Evolutionary conservation across 2,329 filamentous ascomycete genomes (phyloP).

Genomic region (Aspergillus sp.): DNA sequence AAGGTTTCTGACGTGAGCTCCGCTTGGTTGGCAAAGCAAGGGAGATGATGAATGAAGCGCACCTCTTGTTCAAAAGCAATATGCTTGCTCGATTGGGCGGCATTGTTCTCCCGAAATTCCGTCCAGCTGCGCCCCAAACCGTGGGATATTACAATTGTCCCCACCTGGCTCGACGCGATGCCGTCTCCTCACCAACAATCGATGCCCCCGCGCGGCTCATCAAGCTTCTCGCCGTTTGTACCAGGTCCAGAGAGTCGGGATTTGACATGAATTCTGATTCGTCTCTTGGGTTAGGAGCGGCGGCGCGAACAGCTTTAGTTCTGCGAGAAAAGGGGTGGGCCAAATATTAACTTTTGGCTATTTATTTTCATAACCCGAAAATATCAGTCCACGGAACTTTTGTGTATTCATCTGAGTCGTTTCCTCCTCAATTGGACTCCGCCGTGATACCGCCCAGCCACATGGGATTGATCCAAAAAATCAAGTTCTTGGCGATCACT

Average conservation of each 20-base stretch:
- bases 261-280: not conserved
- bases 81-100: constrained; percentile 3
- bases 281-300: not conserved
- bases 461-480: not conserved
- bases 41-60: not conserved
- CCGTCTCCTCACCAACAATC: not conserved
- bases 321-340: not conserved
- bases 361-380: not conserved
- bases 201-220: not conserved
- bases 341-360: not conserved
- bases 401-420: too few relatives aligned
- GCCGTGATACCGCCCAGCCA: not conserved
- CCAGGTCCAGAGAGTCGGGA: constrained; percentile 18
- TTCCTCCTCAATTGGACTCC: not conserved
- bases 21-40: not conserved
- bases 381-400: not conserved
- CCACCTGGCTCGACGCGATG: too few relatives aligned
- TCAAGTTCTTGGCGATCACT: not conserved
- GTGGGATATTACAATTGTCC: not conserved
- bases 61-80: constrained; percentile 11
- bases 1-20: not conserved
- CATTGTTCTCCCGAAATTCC: not conserved
- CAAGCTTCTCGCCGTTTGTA: constrained; percentile 12
- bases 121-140: not conserved
- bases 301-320: not conserved